These are phyloP conservation scores for Eragrostis tef DNA, from an alignment of 202 grass and related monocot species.

Conservation along the genomic window DNA sequence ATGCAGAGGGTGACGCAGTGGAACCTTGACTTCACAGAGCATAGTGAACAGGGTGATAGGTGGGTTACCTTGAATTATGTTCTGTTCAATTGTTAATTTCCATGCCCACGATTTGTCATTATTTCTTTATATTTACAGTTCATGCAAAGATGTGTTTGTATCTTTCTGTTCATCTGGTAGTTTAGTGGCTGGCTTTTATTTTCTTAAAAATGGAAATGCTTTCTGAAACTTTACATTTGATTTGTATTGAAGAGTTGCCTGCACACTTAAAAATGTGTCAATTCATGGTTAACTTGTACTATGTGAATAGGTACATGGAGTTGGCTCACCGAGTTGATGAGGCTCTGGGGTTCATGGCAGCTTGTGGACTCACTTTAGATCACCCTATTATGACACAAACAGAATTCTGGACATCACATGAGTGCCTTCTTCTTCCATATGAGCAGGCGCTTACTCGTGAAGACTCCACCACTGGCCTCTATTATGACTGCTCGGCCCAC, in stretches of 20 bases:
- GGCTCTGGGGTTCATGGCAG: conserved; percentile 84
- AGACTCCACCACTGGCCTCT: conserved; percentile 74
- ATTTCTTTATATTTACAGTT: neutral
- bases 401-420: conserved; percentile 93
- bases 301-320: conserved; percentile 76
- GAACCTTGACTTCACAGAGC: conserved; percentile 85
- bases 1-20: conserved; percentile 89
- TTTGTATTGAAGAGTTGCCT: conserved; percentile 6
- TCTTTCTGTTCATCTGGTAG: neutral
- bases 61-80: conserved; percentile 31
- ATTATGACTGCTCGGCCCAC: conserved; percentile 83
- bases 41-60: conserved; percentile 84
- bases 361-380: conserved; percentile 71
- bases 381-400: conserved; percentile 81
- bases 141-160: neutral
- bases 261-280: neutral
- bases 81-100: neutral
- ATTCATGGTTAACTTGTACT: conserved; percentile 35
- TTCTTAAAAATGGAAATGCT: neutral
- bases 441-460: conserved; percentile 80
- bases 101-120: neutral
- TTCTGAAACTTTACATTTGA: neutral
- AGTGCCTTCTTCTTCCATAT: conserved; percentile 84
- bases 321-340: conserved; percentile 81
- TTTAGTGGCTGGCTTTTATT: conserved; percentile 14